Evolutionary conservation across 768 basidiomycete species (phyloP), one percentile per base, ranked within the genome.

Genomic region (Gloeophyllum trabeum): DNA sequence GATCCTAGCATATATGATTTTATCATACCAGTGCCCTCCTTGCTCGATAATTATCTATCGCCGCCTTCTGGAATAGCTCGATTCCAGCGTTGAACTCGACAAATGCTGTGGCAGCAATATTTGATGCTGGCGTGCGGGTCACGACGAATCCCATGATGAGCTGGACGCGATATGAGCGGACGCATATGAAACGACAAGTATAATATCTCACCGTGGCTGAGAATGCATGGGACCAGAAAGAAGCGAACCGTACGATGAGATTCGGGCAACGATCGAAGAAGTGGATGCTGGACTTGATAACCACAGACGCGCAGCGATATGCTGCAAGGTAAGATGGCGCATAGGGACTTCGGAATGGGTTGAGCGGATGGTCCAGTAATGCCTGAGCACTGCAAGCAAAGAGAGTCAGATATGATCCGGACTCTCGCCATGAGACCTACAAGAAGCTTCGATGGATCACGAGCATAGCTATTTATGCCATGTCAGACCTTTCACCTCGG

Each of bases 131-230:
- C 5, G 68, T 70, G 13, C 72, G 66, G 1, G 72, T 71, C n/a
- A 77, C 73, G n/a, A 78, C 67, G 2, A 73, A 73, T 2, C 76
- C 76, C 1, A 71, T 67, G 40, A 76, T 70, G 10, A 78, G 61
- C 24, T 5, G 22, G 24, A 12, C 25, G 6, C n/a, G 10, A 22
- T 23, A 14, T 32, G 24, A 21, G 22, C 18, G 21, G 20, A 23
- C 13, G n/a, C n/a, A n/a, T n/a, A n/a, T n/a, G n/a, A n/a, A n/a
- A n/a, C n/a, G n/a, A n/a, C n/a, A n/a, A n/a, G 4, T 43, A 20
- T 4, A 21, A 26, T 32, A 14, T 43, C 47, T 43, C 18, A 51
- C 47, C 10, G 48, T 32, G 6, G 14, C 30, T 21, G 39, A 24
- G 14, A 32, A 45, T 23, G 28, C 24, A 26, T 10, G 45, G 24